phyloP scores from a whole-genome alignment of 164 flowering plant genomes.

The Buxus sempervirens region DNA sequence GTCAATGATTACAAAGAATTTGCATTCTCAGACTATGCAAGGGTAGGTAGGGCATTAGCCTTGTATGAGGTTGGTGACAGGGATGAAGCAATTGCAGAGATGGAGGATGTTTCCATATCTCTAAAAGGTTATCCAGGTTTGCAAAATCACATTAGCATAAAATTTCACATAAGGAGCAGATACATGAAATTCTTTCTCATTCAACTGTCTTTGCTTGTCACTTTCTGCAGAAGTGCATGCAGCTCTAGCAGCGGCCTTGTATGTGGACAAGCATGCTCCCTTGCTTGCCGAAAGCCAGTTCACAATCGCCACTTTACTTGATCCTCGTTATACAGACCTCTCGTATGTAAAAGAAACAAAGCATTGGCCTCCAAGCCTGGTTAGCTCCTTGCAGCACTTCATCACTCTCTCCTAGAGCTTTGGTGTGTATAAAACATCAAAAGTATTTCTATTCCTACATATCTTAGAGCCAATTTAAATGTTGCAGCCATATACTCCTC shows the following conservation, averaged over 20 bases:
- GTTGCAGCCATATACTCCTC: too few relatives aligned
- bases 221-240: slow-evolving; percentile 60
- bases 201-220: slow-evolving; percentile 4
- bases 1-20: slow-evolving; percentile 55
- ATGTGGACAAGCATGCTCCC: slow-evolving; percentile 56
- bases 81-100: slow-evolving; percentile 62
- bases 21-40: slow-evolving; percentile 61
- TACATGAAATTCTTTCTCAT: not conserved
- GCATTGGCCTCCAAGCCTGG: slow-evolving; percentile 83
- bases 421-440: not conserved
- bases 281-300: slow-evolving; percentile 72
- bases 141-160: too few relatives aligned
- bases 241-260: slow-evolving; percentile 70
- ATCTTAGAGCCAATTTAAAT: too few relatives aligned
- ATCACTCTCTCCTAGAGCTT: slow-evolving; percentile 51
- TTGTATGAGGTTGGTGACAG: slow-evolving; percentile 67
- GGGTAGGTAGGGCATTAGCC: slow-evolving; percentile 67
- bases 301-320: slow-evolving; percentile 64
- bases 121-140: slow-evolving; percentile 68
- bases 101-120: slow-evolving; percentile 75
- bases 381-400: slow-evolving; percentile 55
- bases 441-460: not conserved
- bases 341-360: slow-evolving; percentile 57
- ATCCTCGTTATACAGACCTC: slow-evolving; percentile 63
- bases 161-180: not conserved